These are phyloP conservation scores for Phaseolus lunatus DNA, from an alignment of 306 rosid genomes.

Conservation along the genomic window DNA sequence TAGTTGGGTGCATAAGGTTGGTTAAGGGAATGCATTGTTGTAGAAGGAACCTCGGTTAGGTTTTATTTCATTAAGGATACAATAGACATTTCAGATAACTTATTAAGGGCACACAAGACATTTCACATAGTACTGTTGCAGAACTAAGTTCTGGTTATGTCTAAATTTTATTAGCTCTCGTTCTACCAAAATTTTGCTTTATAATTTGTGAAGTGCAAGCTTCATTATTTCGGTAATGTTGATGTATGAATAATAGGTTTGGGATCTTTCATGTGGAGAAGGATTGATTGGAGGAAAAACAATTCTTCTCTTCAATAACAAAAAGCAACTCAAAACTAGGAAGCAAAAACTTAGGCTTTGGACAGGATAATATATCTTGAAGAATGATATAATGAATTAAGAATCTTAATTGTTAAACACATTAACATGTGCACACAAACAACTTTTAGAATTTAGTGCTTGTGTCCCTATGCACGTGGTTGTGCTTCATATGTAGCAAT, in stretches of 20 bases:
- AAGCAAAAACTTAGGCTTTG: conserved; percentile 97
- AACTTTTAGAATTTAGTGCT: not conserved
- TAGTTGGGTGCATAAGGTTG: too few relatives aligned
- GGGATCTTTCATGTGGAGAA: conserved; percentile 95
- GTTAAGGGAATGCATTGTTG: too few relatives aligned
- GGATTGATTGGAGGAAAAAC: conserved; percentile 97
- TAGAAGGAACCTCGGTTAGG: too few relatives aligned
- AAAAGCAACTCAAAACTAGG: conserved; percentile 94
- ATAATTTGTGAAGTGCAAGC: conserved; percentile 14
- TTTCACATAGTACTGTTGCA: too few relatives aligned
- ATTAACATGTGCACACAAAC: not conserved
- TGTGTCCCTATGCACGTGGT: too few relatives aligned
- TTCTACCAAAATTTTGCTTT: not conserved
- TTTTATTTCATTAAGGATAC: too few relatives aligned
- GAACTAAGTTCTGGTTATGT: conserved; percentile 20
- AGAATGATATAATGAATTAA: conserved; percentile 8
- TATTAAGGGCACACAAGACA: too few relatives aligned
- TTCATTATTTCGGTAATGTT: conserved; percentile 22
- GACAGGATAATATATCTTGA: conserved; percentile 55
- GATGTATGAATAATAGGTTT: conserved; percentile 64
- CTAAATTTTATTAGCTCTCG: conserved; percentile 14
- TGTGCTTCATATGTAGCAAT: conserved; percentile 6
- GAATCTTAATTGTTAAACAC: not conserved
- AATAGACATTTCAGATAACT: too few relatives aligned
- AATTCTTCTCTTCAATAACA: conserved; percentile 83